Percentiles rank a stretch among this genome's conserved stretches.
Conservation (phyloP, 169 alveolate genomes). For the Plasmodium ovale region DNA sequence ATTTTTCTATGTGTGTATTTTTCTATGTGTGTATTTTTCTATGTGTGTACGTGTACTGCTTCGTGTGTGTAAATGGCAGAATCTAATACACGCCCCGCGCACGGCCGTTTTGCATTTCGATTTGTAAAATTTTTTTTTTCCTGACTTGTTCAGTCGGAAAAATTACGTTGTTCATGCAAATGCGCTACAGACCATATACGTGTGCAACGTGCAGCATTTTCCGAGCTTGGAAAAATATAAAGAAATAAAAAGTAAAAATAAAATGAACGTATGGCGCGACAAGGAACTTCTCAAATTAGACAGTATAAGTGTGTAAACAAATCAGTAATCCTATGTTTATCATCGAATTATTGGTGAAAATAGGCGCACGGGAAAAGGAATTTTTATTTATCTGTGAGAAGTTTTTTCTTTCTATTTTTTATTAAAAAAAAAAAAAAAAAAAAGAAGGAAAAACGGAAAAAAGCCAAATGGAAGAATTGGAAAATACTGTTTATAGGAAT, state of each 20-base stretch:
- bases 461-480: not conserved
- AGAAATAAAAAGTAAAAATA: not conserved
- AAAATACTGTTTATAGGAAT: too few species aligned
- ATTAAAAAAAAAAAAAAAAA: too few species aligned
- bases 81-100: not conserved
- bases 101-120: not conserved
- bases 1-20: too few species aligned
- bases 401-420: not conserved
- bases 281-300: not conserved
- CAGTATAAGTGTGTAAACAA: not conserved
- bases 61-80: slow-evolving; percentile 8
- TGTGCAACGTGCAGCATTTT: not conserved
- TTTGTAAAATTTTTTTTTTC: not conserved
- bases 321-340: too few species aligned
- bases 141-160: slow-evolving; percentile 11
- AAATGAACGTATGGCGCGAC: not conserved
- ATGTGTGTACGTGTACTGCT: not conserved
- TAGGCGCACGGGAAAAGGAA: not conserved
- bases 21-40: not conserved
- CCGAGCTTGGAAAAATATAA: too few species aligned
- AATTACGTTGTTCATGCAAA: too few species aligned
- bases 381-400: too few species aligned
- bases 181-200: too few species aligned
- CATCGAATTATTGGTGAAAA: not conserved
- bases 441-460: too few species aligned